Evolutionary conservation across 192 early-diverging fungal genomes (phyloP), one percentile per base, ranked within the genome.

Genomic region (Gamsiella multidivaricata): DNA sequence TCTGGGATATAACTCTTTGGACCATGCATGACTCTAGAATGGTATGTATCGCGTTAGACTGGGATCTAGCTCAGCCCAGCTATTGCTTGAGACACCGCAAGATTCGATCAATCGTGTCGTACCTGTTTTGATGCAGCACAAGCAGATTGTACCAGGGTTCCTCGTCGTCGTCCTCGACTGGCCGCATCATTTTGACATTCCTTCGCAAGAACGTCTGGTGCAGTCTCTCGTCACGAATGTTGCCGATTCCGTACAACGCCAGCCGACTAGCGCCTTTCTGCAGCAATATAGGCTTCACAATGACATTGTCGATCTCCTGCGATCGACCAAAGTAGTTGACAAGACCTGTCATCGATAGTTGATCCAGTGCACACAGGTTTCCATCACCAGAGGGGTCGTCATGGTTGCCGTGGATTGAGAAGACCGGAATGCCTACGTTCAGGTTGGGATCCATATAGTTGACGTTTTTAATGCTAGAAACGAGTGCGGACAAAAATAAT

Each of bases 401-500:
- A 67, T 98, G 97, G 81, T 98, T 98, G 0, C 97, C 97, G 72
- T 98, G 97, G 54, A 98, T 98, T 0, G 95, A 92, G 69, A 97
- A 98, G 0, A 98, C 88, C 0, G 97, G 97, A 17, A 95, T 86
- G 6, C 85, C 65, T 8, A 97, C 83, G 63, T 97, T 97, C 14
- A 91, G 68, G 65, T 98, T 96, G 3, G 93, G 90, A 57, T 97
- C 94, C 64, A 89, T 84, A 79, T 94, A 96, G 61, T 97, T 98
- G 17, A 93, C 92, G 11, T 76, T 87, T n/a, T 69, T 68, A 71
- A 84, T 61, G 9, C 60, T 59, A 72, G 10, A 41, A 25, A 11
- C 22, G 20, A 12, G 17, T 37, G 28, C 29, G 22, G 23, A 18
- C 4, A 36, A 53, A 57, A 47, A 47, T 42, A 45, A 50, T 22